Conservation (phyloP, 1,284 basidiomycete genomes). For the Athelia psychrophila region DNA sequence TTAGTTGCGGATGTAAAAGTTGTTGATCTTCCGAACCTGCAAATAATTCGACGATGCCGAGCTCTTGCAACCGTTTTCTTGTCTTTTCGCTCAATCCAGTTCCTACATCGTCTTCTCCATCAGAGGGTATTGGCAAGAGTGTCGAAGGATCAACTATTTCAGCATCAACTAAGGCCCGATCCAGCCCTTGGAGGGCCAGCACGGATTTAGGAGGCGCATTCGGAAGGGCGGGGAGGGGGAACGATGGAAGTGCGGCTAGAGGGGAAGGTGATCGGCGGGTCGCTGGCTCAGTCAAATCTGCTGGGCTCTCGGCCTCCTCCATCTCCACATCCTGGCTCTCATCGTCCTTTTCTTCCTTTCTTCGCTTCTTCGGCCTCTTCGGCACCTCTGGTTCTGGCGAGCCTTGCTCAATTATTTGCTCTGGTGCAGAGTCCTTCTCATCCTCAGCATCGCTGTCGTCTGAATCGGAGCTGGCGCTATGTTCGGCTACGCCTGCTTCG, state of each 20-base stretch:
- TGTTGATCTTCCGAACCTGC: constrained; percentile 59
- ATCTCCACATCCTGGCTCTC: constrained; percentile 13
- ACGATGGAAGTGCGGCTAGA: constrained; percentile 50
- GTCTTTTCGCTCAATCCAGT: constrained; percentile 62
- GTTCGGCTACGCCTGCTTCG: constrained; percentile 11
- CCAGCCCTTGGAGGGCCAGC: constrained; percentile 76
- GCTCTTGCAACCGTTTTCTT: constrained; percentile 61
- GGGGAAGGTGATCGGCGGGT: constrained; percentile 16
- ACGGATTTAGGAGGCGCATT: constrained; percentile 67
- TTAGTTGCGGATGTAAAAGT: constrained; percentile 7
- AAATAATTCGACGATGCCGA: constrained; percentile 82
- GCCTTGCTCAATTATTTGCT: constrained; percentile 3
- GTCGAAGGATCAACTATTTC: constrained; percentile 64
- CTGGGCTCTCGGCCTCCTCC: constrained; percentile 17
- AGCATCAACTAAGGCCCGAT: constrained; percentile 71
- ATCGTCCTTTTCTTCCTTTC: constrained; percentile 26
- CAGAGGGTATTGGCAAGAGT: constrained; percentile 44
- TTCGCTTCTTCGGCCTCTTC: constrained; percentile 40
- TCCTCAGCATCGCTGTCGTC: constrained; percentile 5
- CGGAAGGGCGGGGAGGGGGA: constrained; percentile 71
- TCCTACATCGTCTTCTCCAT: constrained; percentile 34
- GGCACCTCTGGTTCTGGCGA: constrained; percentile 15
- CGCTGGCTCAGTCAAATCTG: constrained; percentile 3
- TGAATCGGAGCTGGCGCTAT: constrained; percentile 11
- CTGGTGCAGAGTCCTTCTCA: constrained; percentile 3